Base-by-base conservation (phyloP, 1,284 basidiomycete species). In the Sphagnurus paluster region DNA sequence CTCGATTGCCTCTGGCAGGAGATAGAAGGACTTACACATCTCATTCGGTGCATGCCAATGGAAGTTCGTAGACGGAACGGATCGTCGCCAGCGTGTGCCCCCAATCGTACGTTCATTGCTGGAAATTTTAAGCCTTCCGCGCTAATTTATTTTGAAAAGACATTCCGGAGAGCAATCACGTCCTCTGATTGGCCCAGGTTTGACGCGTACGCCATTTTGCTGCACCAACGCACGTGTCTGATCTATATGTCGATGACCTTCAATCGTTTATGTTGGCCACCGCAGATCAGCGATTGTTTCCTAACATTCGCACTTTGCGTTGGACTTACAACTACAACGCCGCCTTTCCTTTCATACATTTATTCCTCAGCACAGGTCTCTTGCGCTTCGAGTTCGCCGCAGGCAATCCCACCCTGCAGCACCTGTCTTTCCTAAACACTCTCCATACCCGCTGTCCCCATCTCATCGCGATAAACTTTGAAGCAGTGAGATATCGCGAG, bases 21-120 rank as follows among this genome's bases (percentile, higher is more conserved):
- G 17, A 24, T 43, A 4, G 21, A 33, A 0, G 17, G 34, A 23
- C 20, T 42, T 5, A 28, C 20, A 13, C 4, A 10, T 10, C 36
- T 48, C n/a, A 35, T 42, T 5, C 19, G 30, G 34, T 47, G 46
- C 29, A 47, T 47, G 35, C 40, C 40, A 19, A 29, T 19, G n/a
- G 43, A 45, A n/a, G 25, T 45, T 10, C 39, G 43, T 36, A 37
- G 34, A 25, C 7, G 16, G 4, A 9, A 30, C 17, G 39, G 8
- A 3, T 10, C 5, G 8, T 4, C 29, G 4, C 1, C 24, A 16
- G 16, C 8, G 11, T 21, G 14, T 32, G 6, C 14, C 33, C 25
- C 20, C 29, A 24, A 8, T 43, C 13, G 33, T 35, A 26, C 14
- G 33, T 43, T 24, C 13, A 19, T 17, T 13, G 5, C 5, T 13